Conservation (phyloP, 108 stramenopile species). For the Pseudonitzschia multiseries region DNA sequence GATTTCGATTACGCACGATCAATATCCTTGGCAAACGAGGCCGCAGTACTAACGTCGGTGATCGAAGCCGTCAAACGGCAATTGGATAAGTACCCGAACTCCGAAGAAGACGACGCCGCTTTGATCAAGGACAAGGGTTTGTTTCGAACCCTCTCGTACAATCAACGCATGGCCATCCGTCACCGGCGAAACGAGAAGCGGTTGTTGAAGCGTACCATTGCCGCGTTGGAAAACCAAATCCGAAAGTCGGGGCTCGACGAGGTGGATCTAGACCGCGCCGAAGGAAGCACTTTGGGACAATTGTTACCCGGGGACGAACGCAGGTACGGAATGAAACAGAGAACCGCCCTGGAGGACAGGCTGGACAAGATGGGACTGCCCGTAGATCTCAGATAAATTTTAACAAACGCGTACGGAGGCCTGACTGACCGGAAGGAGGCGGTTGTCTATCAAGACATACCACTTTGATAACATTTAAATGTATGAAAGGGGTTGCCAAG, state of each 20-base stretch:
- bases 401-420: too few relatives aligned
- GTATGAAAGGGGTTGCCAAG: too few relatives aligned
- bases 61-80: constrained; percentile 83
- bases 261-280: constrained; percentile 60
- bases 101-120: constrained; percentile 84
- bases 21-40: constrained; percentile 89
- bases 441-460: background rate
- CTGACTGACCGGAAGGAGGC: background rate
- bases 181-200: constrained; percentile 89
- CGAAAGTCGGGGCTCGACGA: constrained; percentile 72
- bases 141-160: constrained; percentile 78
- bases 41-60: constrained; percentile 82
- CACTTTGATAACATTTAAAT: too few relatives aligned
- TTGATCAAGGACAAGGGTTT: constrained; percentile 83
- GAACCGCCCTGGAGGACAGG: constrained; percentile 80
- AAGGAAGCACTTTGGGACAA: constrained; percentile 79
- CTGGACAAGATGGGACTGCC: constrained; percentile 88
- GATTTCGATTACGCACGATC: constrained; percentile 85
- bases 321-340: constrained; percentile 67
- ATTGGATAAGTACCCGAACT: constrained; percentile 82
- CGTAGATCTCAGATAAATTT: constrained; percentile 77
- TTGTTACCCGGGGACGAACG: constrained; percentile 73
- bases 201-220: constrained; percentile 87
- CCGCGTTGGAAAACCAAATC: constrained; percentile 84
- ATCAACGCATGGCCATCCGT: constrained; percentile 89